phyloP scores from a whole-genome alignment of 2,329 filamentous ascomycete species.

The Stachybotrys echinatus region DNA sequence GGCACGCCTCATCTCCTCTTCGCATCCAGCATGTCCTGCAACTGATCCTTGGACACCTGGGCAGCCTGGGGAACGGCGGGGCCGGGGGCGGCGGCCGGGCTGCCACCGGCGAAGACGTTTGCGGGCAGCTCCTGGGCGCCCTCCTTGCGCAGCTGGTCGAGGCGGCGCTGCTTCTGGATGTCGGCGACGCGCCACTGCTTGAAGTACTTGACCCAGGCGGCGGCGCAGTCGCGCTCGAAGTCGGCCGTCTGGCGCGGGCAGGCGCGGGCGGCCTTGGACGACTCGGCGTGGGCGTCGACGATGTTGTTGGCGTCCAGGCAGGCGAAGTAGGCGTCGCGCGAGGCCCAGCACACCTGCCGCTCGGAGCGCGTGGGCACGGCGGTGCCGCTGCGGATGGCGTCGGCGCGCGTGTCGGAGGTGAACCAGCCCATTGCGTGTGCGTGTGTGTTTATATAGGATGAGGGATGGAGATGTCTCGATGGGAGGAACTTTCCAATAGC shows the following conservation, averaged over 20 bases:
- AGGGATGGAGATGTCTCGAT: background rate
- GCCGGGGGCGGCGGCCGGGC: constrained; percentile 29
- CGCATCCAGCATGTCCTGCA: constrained; percentile 33
- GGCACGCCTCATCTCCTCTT: constrained; percentile 22
- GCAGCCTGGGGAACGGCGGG: constrained; percentile 22
- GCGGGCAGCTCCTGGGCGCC: constrained; percentile 59
- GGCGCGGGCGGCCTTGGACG: constrained; percentile 26
- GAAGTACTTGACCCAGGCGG: constrained; percentile 96
- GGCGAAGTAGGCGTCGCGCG: constrained; percentile 79
- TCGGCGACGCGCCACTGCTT: constrained; percentile 96
- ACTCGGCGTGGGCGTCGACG: constrained; percentile 56
- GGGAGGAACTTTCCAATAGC: no score
- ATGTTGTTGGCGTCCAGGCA: constrained; percentile 82
- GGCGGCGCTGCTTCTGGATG: constrained; percentile 72
- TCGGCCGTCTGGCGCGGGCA: constrained; percentile 38
- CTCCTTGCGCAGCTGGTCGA: constrained; percentile 69
- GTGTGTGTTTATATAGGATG: background rate
- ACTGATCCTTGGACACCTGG: constrained; percentile 26
- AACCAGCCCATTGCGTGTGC: constrained; percentile 39
- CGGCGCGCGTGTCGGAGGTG: constrained; percentile 40
- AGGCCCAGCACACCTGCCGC: constrained; percentile 82
- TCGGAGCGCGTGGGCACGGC: constrained; percentile 81
- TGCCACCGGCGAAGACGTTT: constrained; percentile 30
- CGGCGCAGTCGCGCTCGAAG: constrained; percentile 83
- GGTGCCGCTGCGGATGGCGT: constrained; percentile 49